phyloP scores from a whole-genome alignment of 2,329 filamentous ascomycete genomes.

The Elsinoe arachidis region DNA sequence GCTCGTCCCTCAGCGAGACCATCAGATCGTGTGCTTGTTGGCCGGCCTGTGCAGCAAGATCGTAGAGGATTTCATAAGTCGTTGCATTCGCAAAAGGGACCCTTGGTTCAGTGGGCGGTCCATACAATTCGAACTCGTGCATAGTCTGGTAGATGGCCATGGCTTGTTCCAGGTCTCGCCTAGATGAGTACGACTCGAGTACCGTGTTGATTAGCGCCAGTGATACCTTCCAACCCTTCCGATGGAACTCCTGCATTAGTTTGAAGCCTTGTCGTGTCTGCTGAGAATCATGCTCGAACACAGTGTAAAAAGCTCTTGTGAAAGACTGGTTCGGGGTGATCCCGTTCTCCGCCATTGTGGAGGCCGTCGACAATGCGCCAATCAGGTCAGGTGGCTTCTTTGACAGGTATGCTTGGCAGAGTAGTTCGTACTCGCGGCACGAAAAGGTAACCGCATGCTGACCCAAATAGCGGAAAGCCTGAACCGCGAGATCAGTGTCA shows the following conservation, averaged over 20 bases:
- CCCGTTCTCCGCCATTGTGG: constrained; percentile 62
- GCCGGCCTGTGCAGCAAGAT: not conserved
- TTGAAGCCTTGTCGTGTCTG: constrained; percentile 46
- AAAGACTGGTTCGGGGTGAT: constrained; percentile 49
- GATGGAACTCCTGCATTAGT: constrained; percentile 48
- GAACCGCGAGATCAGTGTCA: constrained; percentile 60
- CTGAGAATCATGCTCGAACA: constrained; percentile 42
- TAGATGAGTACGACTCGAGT: constrained; percentile 39
- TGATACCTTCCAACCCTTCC: constrained; percentile 42
- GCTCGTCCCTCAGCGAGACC: constrained; percentile 32
- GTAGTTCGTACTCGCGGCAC: constrained; percentile 67
- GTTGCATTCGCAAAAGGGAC: constrained; percentile 32
- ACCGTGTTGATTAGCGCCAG: constrained; percentile 43
- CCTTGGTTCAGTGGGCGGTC: constrained; percentile 13
- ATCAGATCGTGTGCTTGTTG: not conserved
- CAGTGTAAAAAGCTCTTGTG: constrained; percentile 54
- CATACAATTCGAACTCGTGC: constrained; percentile 32
- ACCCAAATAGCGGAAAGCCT: constrained; percentile 59
- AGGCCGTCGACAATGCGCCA: constrained; percentile 60
- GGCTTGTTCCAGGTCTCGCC: constrained; percentile 36
- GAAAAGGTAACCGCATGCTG: constrained; percentile 50
- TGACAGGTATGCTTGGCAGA: constrained; percentile 61
- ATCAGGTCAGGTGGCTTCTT: constrained; percentile 47
- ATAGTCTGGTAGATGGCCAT: constrained; percentile 54
- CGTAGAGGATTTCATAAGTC: constrained; percentile 52